Percentiles rank a stretch among this genome's conserved stretches.
Evolutionary conservation across 768 basidiomycete species (phyloP).

Genomic region (Phylloporus sp.): DNA sequence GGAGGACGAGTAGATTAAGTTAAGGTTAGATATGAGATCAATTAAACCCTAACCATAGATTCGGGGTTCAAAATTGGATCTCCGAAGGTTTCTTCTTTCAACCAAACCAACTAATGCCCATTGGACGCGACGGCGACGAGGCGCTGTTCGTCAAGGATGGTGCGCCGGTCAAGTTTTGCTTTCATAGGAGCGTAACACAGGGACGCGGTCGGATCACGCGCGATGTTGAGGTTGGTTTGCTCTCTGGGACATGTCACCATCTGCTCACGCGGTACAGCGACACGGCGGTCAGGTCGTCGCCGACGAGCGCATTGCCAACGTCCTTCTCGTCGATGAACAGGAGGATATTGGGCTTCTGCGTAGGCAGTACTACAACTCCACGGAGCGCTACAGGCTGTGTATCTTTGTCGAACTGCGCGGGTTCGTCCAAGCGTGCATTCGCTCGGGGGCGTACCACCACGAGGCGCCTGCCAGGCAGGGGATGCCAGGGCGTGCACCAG

Average conservation of each 20-base stretch:
- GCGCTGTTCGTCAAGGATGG: slow-evolving; percentile 24
- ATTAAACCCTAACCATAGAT: slow-evolving; percentile 25
- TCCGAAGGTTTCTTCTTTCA: background rate
- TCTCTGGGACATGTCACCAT: background rate
- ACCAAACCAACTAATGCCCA: background rate
- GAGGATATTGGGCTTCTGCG: slow-evolving; percentile 24
- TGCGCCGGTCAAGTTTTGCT: slow-evolving; percentile 22
- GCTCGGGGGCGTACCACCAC: slow-evolving; percentile 13
- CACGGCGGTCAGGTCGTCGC: slow-evolving; percentile 19
- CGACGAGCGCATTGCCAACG: slow-evolving; percentile 16
- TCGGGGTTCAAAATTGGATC: slow-evolving; percentile 27
- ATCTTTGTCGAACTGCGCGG: slow-evolving; percentile 23
- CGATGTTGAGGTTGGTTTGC: slow-evolving; percentile 20
- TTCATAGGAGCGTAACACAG: slow-evolving; percentile 25
- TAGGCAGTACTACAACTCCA: slow-evolving; percentile 23
- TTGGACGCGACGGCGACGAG: slow-evolving; percentile 2
- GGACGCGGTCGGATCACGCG: slow-evolving; percentile 16
- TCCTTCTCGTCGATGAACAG: slow-evolving; percentile 30
- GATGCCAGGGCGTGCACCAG: slow-evolving; percentile 22
- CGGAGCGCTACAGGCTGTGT: slow-evolving; percentile 9
- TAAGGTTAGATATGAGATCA: slow-evolving; percentile 15
- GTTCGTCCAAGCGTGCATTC: slow-evolving; percentile 26
- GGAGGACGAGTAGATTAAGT: background rate
- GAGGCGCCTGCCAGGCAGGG: background rate
- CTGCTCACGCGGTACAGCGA: slow-evolving; percentile 6